Base-by-base conservation (phyloP, 768 basidiomycete species). In the Suillus sp. region DNA sequence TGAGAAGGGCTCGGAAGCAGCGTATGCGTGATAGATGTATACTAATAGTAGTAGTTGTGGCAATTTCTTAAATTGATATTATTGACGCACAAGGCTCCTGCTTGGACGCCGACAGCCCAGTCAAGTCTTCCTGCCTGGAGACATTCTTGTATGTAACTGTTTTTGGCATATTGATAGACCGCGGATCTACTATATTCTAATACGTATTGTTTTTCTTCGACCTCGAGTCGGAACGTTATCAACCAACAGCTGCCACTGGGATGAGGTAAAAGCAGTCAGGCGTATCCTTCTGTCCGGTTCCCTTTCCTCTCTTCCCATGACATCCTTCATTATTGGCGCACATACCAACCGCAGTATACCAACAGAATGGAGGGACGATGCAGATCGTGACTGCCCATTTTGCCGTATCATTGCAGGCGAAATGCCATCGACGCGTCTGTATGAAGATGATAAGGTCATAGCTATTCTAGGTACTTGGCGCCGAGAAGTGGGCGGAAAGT, bases 321-420 rank as follows among this genome's bases (percentile, higher is more conserved):
- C 89, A 62, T 89, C 88, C 38, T 90, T 88, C 77, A 85, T 91
- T 22, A 90, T 91, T 71, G 79, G 86, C 62, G 79, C 83, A 25
- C 89, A 89, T 68, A 77, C 82, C 43, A 71, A 76, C 62, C 83
- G 87, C 10, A 70, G 75, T 16, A 63, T 78, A 42, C 78, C 82
- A 20, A 63, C 73, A n/a, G 74, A 79, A n/a, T 88, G 87, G 89
- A 74, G 70, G 25, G 72, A 77, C 18, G 78, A 83, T 62, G 65
- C 78, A 4, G 59, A 43, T 18, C 25, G 25, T 20, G 75, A 79
- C 30, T 92, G 90, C 68, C 70, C 82, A 7, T 91, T 91, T 74
- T 92, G 90, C 71, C 80, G 81, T 45, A 89, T 92, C 62, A 77
- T 90, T n/a, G 69, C 71, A 34, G 75, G 79, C 13, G 81, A 84